Evolutionary conservation across 306 rosid genomes (phyloP), one percentile per base, ranked within the genome.

Genomic region (Cucumis sativus): DNA sequence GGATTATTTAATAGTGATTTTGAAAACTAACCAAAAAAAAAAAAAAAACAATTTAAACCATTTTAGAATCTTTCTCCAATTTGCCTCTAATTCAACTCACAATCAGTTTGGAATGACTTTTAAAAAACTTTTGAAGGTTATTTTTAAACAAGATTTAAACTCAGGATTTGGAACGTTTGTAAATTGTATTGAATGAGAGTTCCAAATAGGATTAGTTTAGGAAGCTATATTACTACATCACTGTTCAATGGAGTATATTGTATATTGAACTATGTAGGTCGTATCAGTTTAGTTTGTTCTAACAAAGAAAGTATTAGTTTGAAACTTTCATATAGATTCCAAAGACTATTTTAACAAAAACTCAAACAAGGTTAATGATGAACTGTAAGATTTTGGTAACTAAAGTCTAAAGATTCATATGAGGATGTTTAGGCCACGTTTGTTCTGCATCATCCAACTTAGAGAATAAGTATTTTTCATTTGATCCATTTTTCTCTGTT

Each of bases 371-470:
- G 37, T 11, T 23, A 12, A 60, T 25, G 18, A 25, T 25, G 66
- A 9, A 35, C 10, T 15, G 28, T 35, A 1, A 8, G 52, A 66
- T 18, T 66, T 66, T 39, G 73, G 73, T 66, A 40, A 39, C 73
- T 66, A 66, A 39, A 66, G 73, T n/a, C 73, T 66, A 66, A 39
- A 66, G 73, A 37, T 66, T 66, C 73, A 66, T 66, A 52, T 66
- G 73, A 66, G 52, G 73, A 66, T 66, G 72, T 66, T 39, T 66
- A 8, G 23, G 72, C 51, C 51, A 16, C 2, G 28, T 66, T 18
- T 66, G 25, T 16, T 66, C 8, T 5, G 11, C 51, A 16, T 37
- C 72, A 39, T 66, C 72, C 43, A 39, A 39, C 51, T 66, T 66
- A 66, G 28, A 18, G 72, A n/a, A 65, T 8, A 6, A 37, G 51